Evolutionary conservation across 78 protist genomes (phyloP).

Genomic region (Monocercomonoides exilis): DNA sequence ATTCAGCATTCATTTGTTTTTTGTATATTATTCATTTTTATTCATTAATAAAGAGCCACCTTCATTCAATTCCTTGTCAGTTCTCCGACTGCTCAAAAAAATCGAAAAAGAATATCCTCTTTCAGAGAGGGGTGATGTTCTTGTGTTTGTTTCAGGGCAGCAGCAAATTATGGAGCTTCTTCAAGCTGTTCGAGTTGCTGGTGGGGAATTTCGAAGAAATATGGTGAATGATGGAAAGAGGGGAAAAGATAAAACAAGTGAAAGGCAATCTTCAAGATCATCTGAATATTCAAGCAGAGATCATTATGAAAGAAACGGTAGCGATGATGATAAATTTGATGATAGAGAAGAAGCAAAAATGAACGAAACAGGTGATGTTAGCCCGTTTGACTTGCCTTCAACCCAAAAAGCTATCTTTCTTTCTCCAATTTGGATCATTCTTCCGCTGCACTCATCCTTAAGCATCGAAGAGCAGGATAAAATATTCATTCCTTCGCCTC

Average conservation of each 20-base stretch:
- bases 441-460: neutral
- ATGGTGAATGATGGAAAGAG: neutral
- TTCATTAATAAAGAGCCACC: too few species aligned
- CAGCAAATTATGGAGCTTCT: constrained; percentile 17
- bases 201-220: neutral
- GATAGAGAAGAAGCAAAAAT: neutral
- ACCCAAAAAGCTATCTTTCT: too few species aligned
- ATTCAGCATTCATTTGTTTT: too few species aligned
- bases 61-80: too few species aligned
- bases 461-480: constrained; percentile 26
- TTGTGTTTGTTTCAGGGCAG: constrained; percentile 47
- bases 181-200: neutral
- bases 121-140: constrained; percentile 42
- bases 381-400: neutral
- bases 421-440: too few species aligned
- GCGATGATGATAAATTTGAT: neutral
- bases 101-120: constrained; percentile 1
- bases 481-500: neutral
- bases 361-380: neutral
- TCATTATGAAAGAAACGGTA: neutral
- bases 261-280: neutral
- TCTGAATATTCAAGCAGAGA: neutral
- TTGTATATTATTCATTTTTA: too few species aligned
- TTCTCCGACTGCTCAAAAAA: constrained; percentile 1
- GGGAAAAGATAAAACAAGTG: neutral